Base-by-base conservation (phyloP, 2,329 filamentous ascomycete genomes). In the Penicillium sp. region DNA sequence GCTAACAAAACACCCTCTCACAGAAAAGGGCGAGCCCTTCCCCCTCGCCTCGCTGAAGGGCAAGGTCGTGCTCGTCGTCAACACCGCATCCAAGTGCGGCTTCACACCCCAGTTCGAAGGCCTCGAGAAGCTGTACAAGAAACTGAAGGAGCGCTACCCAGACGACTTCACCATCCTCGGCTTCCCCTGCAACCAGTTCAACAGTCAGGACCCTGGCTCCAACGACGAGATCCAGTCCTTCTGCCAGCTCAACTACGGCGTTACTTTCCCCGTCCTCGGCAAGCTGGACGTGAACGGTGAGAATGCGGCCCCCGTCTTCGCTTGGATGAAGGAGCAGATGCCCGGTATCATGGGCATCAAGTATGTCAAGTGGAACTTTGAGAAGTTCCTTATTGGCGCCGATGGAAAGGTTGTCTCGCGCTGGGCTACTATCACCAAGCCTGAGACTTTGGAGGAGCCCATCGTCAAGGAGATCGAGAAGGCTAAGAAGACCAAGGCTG, bases 101-200 rank as follows among this genome's bases (percentile, higher is more conserved):
- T 97, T 97, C 84, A 97, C 94, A 2, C 91, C 91, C 11, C 94
- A 99, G 76, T 96, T 94, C 76, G 86, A 83, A 57, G 90, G 89
- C 28, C 88, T 99, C 46, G 92, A 99, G 79, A 87, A 83, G 68
- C 83, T 99, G 58, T 96, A 95, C 84, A 89, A 95, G 73, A 75
- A 79, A 51, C 66, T 96, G 69, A 84, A 83, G 63, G 79, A 79
- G 61, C 80, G 83, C 67, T 78, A 95, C 79, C 81, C 79, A 28
- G 84, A 90, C 60, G 81, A 91, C 67, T 94, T 99, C 71, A 80
- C 85, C 67, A 85, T 99, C 76, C 81, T 99, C 69, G 94, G 92
- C 65, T 97, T 99, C 78, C 94, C 94, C 51, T 97, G 92, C 86
- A 99, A 97, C 81, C 94, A 99, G 76, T 99, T 99, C 75, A 89